Evolutionary conservation across 495 filamentous ascomycete species (phyloP).

Genomic region (Aspergillus steynii): DNA sequence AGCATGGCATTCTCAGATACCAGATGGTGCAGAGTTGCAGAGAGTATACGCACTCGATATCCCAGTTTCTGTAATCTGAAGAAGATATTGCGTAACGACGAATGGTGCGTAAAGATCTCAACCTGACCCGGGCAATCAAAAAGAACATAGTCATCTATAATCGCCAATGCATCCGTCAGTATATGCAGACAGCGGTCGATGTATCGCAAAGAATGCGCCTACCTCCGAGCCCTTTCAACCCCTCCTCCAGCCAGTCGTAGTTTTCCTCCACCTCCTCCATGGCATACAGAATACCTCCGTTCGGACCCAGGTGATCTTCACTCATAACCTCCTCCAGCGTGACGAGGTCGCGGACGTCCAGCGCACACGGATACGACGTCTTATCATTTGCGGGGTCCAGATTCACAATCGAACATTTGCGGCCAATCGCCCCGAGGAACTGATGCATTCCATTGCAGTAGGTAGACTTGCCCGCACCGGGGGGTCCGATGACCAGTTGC

Average conservation of each 20-base stretch:
- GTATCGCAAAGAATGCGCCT: conserved; percentile 10
- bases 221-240: conserved; percentile 70
- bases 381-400: conserved; percentile 94
- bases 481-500: conserved; percentile 87
- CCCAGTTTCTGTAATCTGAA: conserved; percentile 85
- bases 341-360: conserved; percentile 87
- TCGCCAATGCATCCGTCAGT: conserved; percentile 57
- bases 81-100: conserved; percentile 86
- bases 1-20: conserved; percentile 2
- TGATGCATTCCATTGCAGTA: conserved; percentile 99
- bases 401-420: conserved; percentile 93
- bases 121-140: conserved; percentile 98
- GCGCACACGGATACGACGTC: conserved; percentile 65
- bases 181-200: no score
- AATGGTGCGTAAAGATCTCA: conserved; percentile 93
- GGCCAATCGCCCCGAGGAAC: conserved; percentile 90
- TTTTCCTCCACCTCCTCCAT: conserved; percentile 94
- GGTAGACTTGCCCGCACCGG: conserved; percentile 93
- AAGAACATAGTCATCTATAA: conserved; percentile 81
- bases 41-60: conserved; percentile 68
- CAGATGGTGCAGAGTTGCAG: neutral
- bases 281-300: conserved; percentile 89
- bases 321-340: conserved; percentile 93
- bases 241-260: conserved; percentile 82
- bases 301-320: conserved; percentile 87